Conservation (phyloP, 352 stramenopile genomes). For the Phytopythium montanum region DNA sequence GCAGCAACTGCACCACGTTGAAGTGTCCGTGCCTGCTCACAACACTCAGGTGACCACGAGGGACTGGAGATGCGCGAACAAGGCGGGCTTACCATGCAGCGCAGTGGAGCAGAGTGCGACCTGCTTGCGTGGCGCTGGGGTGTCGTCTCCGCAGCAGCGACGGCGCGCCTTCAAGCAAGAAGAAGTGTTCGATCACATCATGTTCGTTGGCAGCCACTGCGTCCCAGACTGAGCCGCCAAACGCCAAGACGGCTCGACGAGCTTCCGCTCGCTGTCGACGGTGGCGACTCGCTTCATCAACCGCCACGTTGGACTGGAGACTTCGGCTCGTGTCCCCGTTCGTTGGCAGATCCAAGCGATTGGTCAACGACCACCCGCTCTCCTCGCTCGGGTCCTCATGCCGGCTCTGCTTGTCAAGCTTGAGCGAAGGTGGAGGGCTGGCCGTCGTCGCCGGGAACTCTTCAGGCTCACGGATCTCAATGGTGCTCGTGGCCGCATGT, state of each 20-base stretch:
- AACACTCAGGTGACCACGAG: not conserved
- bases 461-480: constrained; percentile 2
- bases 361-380: not conserved
- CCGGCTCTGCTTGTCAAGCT: not conserved
- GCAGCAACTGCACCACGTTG: constrained; percentile 31
- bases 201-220: constrained; percentile 39
- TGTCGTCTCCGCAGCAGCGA: constrained; percentile 40
- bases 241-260: constrained; percentile 49
- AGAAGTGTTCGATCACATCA: constrained; percentile 51
- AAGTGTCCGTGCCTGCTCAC: constrained; percentile 29
- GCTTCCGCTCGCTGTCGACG: constrained; percentile 50
- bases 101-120: constrained; percentile 58
- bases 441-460: not conserved
- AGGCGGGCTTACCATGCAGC: constrained; percentile 39
- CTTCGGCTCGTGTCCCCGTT: constrained; percentile 4
- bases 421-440: not conserved
- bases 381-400: not conserved
- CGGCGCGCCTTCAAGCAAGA: constrained; percentile 51
- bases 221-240: constrained; percentile 51
- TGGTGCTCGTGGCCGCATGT: not conserved
- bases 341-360: not conserved
- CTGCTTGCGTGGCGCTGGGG: constrained; percentile 39
- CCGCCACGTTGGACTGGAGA: constrained; percentile 1
- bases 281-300: constrained; percentile 12
- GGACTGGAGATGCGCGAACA: not conserved